Conservation (phyloP, 805 yeast genomes). For the Lachancea lanzarotensis region DNA sequence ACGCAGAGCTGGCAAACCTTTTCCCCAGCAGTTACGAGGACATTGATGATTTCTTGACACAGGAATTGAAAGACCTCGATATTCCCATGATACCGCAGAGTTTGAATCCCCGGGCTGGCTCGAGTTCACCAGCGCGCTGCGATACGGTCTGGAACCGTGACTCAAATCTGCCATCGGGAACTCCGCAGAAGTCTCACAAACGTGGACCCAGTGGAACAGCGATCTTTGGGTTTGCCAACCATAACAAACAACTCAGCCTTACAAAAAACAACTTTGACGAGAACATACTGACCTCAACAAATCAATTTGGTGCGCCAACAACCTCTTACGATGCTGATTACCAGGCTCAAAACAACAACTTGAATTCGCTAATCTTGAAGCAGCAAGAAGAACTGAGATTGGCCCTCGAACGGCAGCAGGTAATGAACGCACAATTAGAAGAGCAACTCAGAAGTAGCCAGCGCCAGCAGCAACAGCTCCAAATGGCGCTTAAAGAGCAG, state of each 20-base stretch:
- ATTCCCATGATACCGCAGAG: slow-evolving; percentile 41
- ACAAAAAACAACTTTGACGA: slow-evolving; percentile 34
- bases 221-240: slow-evolving; percentile 66
- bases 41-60: slow-evolving; percentile 49
- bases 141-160: slow-evolving; percentile 10
- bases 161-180: neutral
- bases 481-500: slow-evolving; percentile 23
- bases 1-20: slow-evolving; percentile 45
- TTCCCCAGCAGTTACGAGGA: slow-evolving; percentile 44
- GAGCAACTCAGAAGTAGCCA: slow-evolving; percentile 25
- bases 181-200: slow-evolving; percentile 36
- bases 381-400: slow-evolving; percentile 26
- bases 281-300: neutral
- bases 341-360: neutral
- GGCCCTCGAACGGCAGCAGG: slow-evolving; percentile 28
- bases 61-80: slow-evolving; percentile 55
- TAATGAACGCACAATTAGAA: slow-evolving; percentile 25
- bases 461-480: slow-evolving; percentile 26
- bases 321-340: neutral
- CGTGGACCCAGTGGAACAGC: slow-evolving; percentile 74
- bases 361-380: slow-evolving; percentile 14
- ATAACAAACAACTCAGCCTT: slow-evolving; percentile 55
- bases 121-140: neutral
- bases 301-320: neutral
- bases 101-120: neutral